Base-by-base conservation (phyloP, 768 basidiomycete species). In the Fistulinella prunicolor region DNA sequence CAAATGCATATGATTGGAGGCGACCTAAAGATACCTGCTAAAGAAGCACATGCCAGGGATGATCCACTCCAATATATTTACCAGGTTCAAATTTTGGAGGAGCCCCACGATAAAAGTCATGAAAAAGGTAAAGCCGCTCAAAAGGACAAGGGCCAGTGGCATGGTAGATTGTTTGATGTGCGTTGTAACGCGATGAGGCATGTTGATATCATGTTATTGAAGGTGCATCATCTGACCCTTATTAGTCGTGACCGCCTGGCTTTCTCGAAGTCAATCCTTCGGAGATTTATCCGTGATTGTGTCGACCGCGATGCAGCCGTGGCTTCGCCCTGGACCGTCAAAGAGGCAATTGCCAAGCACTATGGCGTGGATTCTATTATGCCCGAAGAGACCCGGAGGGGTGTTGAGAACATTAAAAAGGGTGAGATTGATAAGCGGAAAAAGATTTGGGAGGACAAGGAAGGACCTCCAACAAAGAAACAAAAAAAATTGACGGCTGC, bases 241-340 rank as follows among this genome's bases (percentile, higher is more conserved):
- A 46, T 30, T 50, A 97, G 94, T 61, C 94, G 96, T 51, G 96
- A 99, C 66, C 89, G 94, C 44, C 76, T 95, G 17, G 84, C 92
- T 17, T 98, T 98, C 70, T 95, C 93, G 23, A 97, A 98, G 68
- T 94, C 94, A 16, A 95, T 98, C 58, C 81, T 99, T 23, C 90
- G 94, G 55, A 86, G 94, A 14, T 97, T 95, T 70, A 89, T 99
- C 49, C 85, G 91, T 53, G 96, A 98, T 62, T 95, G 93, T 59
- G 88, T 99, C 3, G 87, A 91, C 60, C 84, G 96, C 28, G 93
- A 95, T 56, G 78, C 92, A 14, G 87, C 91, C 9, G 86, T 95
- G 22, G 93, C 92, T 8, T 90, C 92, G 1, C 95, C 96, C 6
- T 99, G 96, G 96, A 86, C 84, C 2, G 94, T 98, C 24, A 97